Evolutionary conservation across 805 yeast species (phyloP).

Genomic region (Nakazawaea ernobii): DNA sequence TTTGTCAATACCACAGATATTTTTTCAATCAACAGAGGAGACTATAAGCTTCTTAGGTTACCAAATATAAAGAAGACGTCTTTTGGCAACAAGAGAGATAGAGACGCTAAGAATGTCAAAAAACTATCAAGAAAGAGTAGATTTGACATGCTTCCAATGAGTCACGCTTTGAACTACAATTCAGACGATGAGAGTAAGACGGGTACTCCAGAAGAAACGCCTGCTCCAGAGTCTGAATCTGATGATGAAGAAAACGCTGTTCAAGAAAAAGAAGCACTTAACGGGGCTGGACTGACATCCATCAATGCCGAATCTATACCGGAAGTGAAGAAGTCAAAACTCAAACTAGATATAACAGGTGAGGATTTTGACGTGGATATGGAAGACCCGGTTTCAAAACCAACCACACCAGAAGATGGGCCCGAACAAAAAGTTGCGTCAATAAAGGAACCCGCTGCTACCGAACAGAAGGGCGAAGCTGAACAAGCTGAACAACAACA

Average conservation of each 20-base stretch:
- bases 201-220: conserved; percentile 8
- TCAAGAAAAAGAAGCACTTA: conserved; percentile 19
- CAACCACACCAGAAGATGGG: conserved; percentile 25
- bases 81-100: conserved; percentile 4
- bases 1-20: conserved; percentile 5
- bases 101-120: not conserved
- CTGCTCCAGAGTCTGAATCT: conserved; percentile 6
- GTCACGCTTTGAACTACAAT: conserved; percentile 45
- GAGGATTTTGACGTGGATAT: not conserved
- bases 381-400: conserved; percentile 12
- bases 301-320: too few relatives aligned
- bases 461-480: conserved; percentile 16
- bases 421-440: conserved; percentile 14
- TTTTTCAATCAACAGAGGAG: conserved; percentile 4
- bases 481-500: conserved; percentile 4
- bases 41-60: conserved; percentile 2
- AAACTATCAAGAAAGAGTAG: conserved; percentile 14
- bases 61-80: conserved; percentile 5
- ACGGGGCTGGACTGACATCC: not conserved
- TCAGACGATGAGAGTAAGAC: conserved; percentile 30
- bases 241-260: conserved; percentile 20
- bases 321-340: conserved; percentile 1
- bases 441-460: too few relatives aligned
- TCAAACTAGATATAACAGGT: not conserved
- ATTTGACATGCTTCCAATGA: conserved; percentile 39